Base-by-base conservation (phyloP, 2,329 filamentous ascomycete species). In the Penicillium sp. region DNA sequence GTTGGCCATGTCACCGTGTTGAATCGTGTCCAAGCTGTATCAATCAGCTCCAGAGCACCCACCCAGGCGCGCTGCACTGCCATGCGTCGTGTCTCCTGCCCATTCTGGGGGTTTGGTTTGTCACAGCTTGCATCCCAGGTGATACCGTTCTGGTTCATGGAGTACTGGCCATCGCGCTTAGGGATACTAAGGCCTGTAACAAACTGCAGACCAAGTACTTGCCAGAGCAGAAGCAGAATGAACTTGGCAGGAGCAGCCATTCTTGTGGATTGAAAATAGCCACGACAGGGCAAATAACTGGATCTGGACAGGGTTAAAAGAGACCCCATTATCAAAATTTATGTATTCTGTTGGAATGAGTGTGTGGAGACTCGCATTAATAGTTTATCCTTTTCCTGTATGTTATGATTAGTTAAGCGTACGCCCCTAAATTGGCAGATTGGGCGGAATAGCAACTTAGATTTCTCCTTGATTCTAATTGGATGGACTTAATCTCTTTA, bases 11-110 rank as follows among this genome's bases (percentile, higher is more conserved):
- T 33, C 18, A 8, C 10, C 19, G 15, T 17, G 17, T 33, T 20
- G 30, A 33, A 33, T 5, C 30, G 30, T 18, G 8, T 7, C 30
- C 30, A 33, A 19, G 30, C 13, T 4, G 13, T 9, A 7, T 19
- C 17, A 18, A 33, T 33, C 10, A 33, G 30, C 30, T 33, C 30
- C 10, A 33, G 13, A 19, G 30, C 30, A 3, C 30, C 30, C 16
- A 20, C 15, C 30, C 30, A 33, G 14, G 30, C 30, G 4, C 30
- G 30, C 17, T 33, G 15, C 15, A 33, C 30, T 17, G 30, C 30
- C 3, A 11, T 13, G 3, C 15, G 30, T 33, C 19, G 16, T 4
- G 30, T 33, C 18, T 33, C 30, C 4, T 17, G 4, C 15, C 7
- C 10, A 20, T 33, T 33, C 7, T 20, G 15, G 5, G 30, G 30